phyloP scores from a whole-genome alignment of 768 basidiomycete species.

The Panaeolus papilionaceus region DNA sequence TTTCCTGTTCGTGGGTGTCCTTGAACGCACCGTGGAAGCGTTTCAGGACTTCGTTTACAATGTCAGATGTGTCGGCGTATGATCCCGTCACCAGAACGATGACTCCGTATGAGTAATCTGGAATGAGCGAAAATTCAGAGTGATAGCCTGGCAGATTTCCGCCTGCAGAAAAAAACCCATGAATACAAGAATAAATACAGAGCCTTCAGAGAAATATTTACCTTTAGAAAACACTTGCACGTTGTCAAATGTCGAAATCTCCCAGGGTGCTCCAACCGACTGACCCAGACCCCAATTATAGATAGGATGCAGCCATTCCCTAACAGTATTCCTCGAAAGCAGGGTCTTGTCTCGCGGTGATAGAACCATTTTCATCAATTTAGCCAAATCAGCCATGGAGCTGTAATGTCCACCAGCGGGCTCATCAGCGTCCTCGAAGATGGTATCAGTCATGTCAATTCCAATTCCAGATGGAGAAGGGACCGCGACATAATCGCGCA shows the following conservation, averaged over 20 bases:
- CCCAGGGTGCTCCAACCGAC: slow-evolving; percentile 51
- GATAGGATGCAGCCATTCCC: slow-evolving; percentile 49
- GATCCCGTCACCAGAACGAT: slow-evolving; percentile 47
- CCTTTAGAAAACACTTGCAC: slow-evolving; percentile 41
- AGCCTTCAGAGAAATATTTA: slow-evolving; percentile 19
- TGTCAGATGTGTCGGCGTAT: slow-evolving; percentile 34
- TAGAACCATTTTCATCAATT: slow-evolving; percentile 50
- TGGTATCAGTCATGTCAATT: slow-evolving; percentile 42
- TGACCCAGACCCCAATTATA: slow-evolving; percentile 44
- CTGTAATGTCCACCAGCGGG: slow-evolving; percentile 58
- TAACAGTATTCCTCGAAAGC: slow-evolving; percentile 39
- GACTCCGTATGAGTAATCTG: slow-evolving; percentile 47
- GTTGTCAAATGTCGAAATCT: slow-evolving; percentile 40
- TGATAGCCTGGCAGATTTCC: slow-evolving; percentile 48
- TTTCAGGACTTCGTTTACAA: slow-evolving; percentile 39
- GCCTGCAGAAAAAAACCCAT: slow-evolving; percentile 28
- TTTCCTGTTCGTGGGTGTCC: slow-evolving; percentile 34
- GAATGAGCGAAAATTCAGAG: slow-evolving; percentile 45
- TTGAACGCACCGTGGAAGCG: slow-evolving; percentile 43
- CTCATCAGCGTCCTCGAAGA: slow-evolving; percentile 45
- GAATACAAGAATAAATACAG: neutral
- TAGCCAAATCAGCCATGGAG: slow-evolving; percentile 52
- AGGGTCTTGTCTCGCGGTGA: slow-evolving; percentile 43
- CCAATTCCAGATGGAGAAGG: slow-evolving; percentile 36
- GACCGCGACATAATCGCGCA: slow-evolving; percentile 44